Evolutionary conservation across 495 filamentous ascomycete species (phyloP).

Genomic region (Talaromyces wortmannii): DNA sequence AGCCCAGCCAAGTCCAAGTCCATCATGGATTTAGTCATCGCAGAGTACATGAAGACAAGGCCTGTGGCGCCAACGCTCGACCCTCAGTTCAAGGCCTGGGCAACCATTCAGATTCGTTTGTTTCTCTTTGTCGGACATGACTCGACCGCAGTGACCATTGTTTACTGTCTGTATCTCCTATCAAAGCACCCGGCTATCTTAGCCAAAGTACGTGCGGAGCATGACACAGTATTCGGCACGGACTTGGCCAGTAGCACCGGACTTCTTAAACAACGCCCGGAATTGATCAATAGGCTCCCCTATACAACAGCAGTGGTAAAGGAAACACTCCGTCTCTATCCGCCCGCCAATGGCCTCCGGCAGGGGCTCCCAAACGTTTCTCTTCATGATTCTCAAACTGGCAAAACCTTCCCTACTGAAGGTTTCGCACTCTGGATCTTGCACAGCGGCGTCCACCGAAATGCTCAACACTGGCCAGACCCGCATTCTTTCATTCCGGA

Average conservation of each 20-base stretch:
- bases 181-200: constrained; percentile 32
- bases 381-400: constrained; percentile 17
- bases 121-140: constrained; percentile 30
- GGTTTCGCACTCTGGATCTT: constrained; percentile 18
- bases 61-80: neutral
- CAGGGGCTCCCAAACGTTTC: constrained; percentile 19
- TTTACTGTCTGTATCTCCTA: constrained; percentile 37
- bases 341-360: constrained; percentile 31
- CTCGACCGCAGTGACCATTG: constrained; percentile 27
- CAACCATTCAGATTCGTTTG: constrained; percentile 16
- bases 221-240: constrained; percentile 28
- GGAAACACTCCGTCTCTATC: constrained; percentile 38
- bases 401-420: constrained; percentile 22
- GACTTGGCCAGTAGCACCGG: constrained; percentile 13
- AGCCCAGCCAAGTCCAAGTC: neutral
- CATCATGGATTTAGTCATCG: neutral
- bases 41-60: neutral
- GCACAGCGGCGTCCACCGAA: constrained; percentile 14
- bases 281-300: constrained; percentile 30
- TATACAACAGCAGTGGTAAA: constrained; percentile 43
- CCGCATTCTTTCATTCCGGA: constrained; percentile 29
- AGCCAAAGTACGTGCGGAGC: constrained; percentile 31
- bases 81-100: constrained; percentile 1
- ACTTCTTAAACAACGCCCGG: constrained; percentile 20
- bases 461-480: constrained; percentile 19